Base-by-base conservation (phyloP, 306 rosid genomes). In the Vigna mungo region DNA sequence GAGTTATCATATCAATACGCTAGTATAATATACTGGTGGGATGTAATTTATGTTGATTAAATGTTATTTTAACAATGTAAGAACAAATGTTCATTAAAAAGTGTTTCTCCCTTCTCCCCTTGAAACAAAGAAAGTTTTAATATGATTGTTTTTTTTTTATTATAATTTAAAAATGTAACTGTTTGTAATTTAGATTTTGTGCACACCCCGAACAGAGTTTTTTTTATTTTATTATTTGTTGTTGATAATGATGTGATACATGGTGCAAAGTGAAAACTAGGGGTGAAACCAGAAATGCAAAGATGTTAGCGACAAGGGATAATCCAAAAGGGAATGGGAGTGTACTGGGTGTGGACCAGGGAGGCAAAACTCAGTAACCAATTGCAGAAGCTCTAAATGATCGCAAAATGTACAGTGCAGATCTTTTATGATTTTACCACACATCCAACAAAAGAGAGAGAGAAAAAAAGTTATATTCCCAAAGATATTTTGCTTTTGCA, bases 401-500 rank as follows among this genome's bases (percentile, higher is more conserved):
- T 53, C 25, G 27, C 72, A 30, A 30, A 75, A 44, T 61, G 21
- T 62, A 37, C 17, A 32, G 62, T 13, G 51, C 36, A 32, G 15
- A 61, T 18, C 14, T 4, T 63, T 49, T 17, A 34, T 46, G 61
- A 49, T 75, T 63, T 49, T 52, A 49, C 72, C 53, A 23, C 48
- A 18, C 52, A 18, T 51, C 37, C 8, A 47, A 49, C 34, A 48
- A 27, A 36, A 6, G 2, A 43, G 17, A 43, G 32, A 11, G 4
- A 39, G 21, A 25, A 10, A 7, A 39, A 39, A 16, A 16, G 39
- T 63, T 17, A 63, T 63, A 39, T 39, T 47, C 47, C 60, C 60
- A n/a, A 61, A 59, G 79, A 62, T 75, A 75, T 46, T 75, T 75
- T 65, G 30, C 74, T 65, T 75, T 51, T 76, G 55, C 10, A 3